Percentiles rank a stretch among this genome's conserved stretches.
Conservation (phyloP, 371 early-diverging fungal species). For the Syncephalastrum sp. region DNA sequence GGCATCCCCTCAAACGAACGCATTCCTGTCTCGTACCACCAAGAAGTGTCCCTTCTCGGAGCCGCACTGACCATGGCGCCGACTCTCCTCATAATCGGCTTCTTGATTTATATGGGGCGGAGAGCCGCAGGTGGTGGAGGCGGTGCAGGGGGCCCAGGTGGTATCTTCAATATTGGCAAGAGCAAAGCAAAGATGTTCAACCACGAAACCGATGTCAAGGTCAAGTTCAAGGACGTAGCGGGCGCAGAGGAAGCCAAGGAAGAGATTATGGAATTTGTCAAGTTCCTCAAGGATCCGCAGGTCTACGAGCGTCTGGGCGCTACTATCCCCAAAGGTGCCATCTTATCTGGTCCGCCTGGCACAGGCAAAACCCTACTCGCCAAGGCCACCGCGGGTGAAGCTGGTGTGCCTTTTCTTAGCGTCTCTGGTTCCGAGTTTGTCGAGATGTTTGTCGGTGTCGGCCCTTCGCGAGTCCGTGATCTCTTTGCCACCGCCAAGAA, state of each 20-base stretch:
- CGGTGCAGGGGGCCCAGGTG: conserved; percentile 57
- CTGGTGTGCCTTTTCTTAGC: conserved; percentile 95
- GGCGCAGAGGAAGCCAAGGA: conserved; percentile 99
- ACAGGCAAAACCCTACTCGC: conserved; percentile 98
- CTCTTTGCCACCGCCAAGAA: conserved; percentile 97
- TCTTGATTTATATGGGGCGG: conserved; percentile 81
- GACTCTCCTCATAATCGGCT: conserved; percentile 86
- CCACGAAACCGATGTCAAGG: conserved; percentile 91
- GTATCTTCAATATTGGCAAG: conserved; percentile 96
- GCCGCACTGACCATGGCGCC: conserved; percentile 88
- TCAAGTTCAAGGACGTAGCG: conserved; percentile 99
- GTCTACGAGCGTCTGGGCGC: conserved; percentile 98
- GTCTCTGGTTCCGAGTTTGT: conserved; percentile 99
- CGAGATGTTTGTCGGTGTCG: conserved; percentile 99
- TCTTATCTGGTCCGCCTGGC: conserved; percentile 96
- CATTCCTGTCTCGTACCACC: conserved; percentile 87
- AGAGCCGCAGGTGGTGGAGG: conserved; percentile 59
- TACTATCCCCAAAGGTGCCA: conserved; percentile 99
- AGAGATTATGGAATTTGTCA: conserved; percentile 99
- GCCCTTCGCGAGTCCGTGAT: conserved; percentile 96
- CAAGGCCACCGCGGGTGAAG: conserved; percentile 99
- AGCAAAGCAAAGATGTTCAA: conserved; percentile 95
- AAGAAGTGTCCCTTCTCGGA: conserved; percentile 68
- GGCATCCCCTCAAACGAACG: conserved; percentile 87
- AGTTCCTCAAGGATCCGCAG: conserved; percentile 97